A percentile compares a stretch with the other conserved stretches of the same genome.
Conservation (phyloP, 1,139 yeast species). For the Hansenula sp. region DNA sequence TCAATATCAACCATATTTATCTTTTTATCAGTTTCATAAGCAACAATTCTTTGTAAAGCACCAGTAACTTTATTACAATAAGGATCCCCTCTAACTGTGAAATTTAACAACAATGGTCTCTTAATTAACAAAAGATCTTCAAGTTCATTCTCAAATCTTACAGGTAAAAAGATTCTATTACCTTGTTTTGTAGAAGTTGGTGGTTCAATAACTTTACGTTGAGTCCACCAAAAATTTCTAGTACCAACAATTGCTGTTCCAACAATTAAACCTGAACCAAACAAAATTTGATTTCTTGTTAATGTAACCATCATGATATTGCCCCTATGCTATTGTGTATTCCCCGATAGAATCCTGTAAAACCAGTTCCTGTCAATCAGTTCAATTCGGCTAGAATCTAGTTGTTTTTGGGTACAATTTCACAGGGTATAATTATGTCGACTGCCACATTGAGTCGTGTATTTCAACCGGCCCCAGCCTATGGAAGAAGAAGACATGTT, state of each 20-base stretch:
- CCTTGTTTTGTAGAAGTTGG: conserved; percentile 25
- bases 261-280: conserved; percentile 21
- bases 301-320: conserved; percentile 6
- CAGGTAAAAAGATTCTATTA: conserved; percentile 36
- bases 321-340: too few relatives aligned
- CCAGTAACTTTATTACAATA: conserved; percentile 61
- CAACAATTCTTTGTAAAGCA: conserved; percentile 51
- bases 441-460: too few relatives aligned
- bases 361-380: too few relatives aligned
- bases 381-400: too few relatives aligned
- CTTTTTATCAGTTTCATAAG: conserved; percentile 45
- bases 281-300: conserved; percentile 16
- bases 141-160: conserved; percentile 49
- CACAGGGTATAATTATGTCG: too few relatives aligned
- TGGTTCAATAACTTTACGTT: conserved; percentile 25
- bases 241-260: conserved; percentile 17
- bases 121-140: conserved; percentile 48
- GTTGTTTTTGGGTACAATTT: too few relatives aligned
- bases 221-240: conserved; percentile 24
- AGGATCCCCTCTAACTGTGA: conserved; percentile 65
- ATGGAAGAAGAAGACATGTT: too few relatives aligned
- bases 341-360: too few relatives aligned
- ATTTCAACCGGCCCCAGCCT: too few relatives aligned
- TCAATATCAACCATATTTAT: conserved; percentile 69
- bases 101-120: conserved; percentile 65